Evolutionary conservation across 2,329 filamentous ascomycete species (phyloP).

Genomic region (Diplocarpon rosae): DNA sequence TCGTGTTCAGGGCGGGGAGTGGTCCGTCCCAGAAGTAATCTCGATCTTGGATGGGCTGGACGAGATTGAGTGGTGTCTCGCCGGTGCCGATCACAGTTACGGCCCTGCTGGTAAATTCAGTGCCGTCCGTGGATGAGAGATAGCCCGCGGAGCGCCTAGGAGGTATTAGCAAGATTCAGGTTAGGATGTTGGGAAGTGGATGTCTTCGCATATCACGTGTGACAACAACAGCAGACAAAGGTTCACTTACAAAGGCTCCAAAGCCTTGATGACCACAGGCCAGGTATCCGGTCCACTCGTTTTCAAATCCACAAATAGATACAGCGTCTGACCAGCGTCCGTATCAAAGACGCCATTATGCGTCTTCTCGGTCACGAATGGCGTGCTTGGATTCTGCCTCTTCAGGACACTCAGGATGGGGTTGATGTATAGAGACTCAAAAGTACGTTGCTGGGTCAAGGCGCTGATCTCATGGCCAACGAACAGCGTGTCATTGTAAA

Average conservation of each 20-base stretch:
- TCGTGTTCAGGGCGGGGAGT: slow-evolving; percentile 19
- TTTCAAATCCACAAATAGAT: slow-evolving; percentile 55
- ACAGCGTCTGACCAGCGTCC: slow-evolving; percentile 42
- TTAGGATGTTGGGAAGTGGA: background rate
- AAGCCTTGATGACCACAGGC: slow-evolving; percentile 41
- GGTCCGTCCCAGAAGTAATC: slow-evolving; percentile 50
- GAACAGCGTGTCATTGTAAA: slow-evolving; percentile 20
- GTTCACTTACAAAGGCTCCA: slow-evolving; percentile 43
- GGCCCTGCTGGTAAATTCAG: slow-evolving; percentile 15
- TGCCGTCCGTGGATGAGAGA: slow-evolving; percentile 18
- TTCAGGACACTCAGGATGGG: slow-evolving; percentile 21
- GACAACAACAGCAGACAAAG: slow-evolving; percentile 22
- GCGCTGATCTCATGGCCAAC: slow-evolving; percentile 22
- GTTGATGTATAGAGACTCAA: slow-evolving; percentile 22
- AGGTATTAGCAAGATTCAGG: background rate
- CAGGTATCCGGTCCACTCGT: slow-evolving; percentile 45
- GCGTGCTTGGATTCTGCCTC: slow-evolving; percentile 24
- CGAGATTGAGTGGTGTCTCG: slow-evolving; percentile 35
- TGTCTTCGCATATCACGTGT: background rate
- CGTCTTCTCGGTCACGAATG: slow-evolving; percentile 36
- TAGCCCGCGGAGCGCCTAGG: slow-evolving; percentile 25
- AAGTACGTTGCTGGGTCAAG: slow-evolving; percentile 17
- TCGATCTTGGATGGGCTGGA: slow-evolving; percentile 34
- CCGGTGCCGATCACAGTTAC: slow-evolving; percentile 25
- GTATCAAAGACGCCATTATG: slow-evolving; percentile 53